These are phyloP conservation scores for Tulasnella sp. DNA, from an alignment of 768 basidiomycete genomes.

Conservation along the genomic window DNA sequence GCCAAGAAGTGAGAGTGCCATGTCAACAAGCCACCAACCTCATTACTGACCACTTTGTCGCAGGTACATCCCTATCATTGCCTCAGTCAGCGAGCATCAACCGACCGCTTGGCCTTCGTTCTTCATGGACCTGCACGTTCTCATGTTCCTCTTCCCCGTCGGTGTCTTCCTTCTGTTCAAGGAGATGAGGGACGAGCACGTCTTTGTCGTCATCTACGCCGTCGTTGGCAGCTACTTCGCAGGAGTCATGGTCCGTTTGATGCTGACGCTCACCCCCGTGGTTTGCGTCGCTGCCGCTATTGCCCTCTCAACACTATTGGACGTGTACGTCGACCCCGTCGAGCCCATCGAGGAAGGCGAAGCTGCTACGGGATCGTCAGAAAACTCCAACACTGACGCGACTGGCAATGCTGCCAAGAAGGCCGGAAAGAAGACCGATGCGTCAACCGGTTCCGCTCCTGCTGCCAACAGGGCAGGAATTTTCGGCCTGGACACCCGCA, in stretches of 20 bases:
- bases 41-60: slow-evolving; percentile 3
- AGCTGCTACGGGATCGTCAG: slow-evolving; percentile 30
- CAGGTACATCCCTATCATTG: slow-evolving; percentile 96
- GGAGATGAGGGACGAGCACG: slow-evolving; percentile 91
- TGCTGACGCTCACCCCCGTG: slow-evolving; percentile 95
- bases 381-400: slow-evolving; percentile 32
- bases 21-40: slow-evolving; percentile 17
- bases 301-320: slow-evolving; percentile 82
- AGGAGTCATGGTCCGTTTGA: slow-evolving; percentile 98
- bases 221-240: slow-evolving; percentile 97
- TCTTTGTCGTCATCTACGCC: slow-evolving; percentile 98
- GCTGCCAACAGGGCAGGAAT: slow-evolving; percentile 54
- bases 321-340: slow-evolving; percentile 84
- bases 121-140: slow-evolving; percentile 98
- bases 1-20: slow-evolving; percentile 78
- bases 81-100: slow-evolving; percentile 98
- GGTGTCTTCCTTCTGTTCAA: slow-evolving; percentile 95
- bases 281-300: slow-evolving; percentile 94
- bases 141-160: slow-evolving; percentile 97
- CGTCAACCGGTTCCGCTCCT: slow-evolving; percentile 45
- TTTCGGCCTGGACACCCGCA: slow-evolving; percentile 82
- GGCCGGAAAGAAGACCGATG: slow-evolving; percentile 65
- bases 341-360: slow-evolving; percentile 56
- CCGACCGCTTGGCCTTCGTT: slow-evolving; percentile 99
- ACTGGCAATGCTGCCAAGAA: slow-evolving; percentile 45